Evolutionary conservation across 192 early-diverging fungal genomes (phyloP).

Genomic region (Coemansia nantahalensis): DNA sequence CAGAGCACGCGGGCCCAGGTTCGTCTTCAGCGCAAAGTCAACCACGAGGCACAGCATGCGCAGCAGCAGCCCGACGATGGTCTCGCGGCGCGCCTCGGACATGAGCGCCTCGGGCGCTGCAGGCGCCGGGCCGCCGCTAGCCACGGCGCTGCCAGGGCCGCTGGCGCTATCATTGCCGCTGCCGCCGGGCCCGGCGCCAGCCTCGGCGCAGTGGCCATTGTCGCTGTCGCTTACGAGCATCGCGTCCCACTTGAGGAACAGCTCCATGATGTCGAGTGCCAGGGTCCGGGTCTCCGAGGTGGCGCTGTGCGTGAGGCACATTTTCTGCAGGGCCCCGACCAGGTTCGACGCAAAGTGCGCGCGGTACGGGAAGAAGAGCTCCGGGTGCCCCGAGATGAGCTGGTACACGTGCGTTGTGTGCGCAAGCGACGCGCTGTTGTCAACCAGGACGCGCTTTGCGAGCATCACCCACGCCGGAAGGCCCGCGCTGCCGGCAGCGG

Average conservation of each 20-base stretch:
- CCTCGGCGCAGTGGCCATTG: background rate
- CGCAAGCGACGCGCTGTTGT: constrained; percentile 88
- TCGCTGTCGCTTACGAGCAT: constrained; percentile 52
- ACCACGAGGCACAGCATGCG: constrained; percentile 51
- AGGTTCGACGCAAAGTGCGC: constrained; percentile 91
- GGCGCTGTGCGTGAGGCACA: constrained; percentile 82
- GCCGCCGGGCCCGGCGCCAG: background rate
- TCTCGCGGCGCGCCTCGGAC: constrained; percentile 41
- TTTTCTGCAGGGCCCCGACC: constrained; percentile 77
- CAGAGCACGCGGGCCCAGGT: constrained; percentile 37
- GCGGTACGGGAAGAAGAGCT: constrained; percentile 85
- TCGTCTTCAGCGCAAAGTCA: constrained; percentile 49
- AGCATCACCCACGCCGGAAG: constrained; percentile 85
- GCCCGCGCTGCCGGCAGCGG: constrained; percentile 17
- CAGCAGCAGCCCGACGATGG: constrained; percentile 45
- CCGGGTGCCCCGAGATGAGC: constrained; percentile 81
- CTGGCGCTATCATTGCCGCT: background rate
- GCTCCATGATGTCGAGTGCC: constrained; percentile 85
- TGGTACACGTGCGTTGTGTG: constrained; percentile 92
- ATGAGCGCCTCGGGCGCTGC: constrained; percentile 15
- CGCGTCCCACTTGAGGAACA: constrained; percentile 90
- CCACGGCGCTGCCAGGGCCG: background rate
- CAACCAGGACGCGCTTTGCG: constrained; percentile 84
- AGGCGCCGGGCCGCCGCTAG: background rate
- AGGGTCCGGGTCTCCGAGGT: constrained; percentile 81